Evolutionary conservation across 352 stramenopile genomes (phyloP), one percentile per base, ranked within the genome.

Genomic region (Globisporangium viniferum): DNA sequence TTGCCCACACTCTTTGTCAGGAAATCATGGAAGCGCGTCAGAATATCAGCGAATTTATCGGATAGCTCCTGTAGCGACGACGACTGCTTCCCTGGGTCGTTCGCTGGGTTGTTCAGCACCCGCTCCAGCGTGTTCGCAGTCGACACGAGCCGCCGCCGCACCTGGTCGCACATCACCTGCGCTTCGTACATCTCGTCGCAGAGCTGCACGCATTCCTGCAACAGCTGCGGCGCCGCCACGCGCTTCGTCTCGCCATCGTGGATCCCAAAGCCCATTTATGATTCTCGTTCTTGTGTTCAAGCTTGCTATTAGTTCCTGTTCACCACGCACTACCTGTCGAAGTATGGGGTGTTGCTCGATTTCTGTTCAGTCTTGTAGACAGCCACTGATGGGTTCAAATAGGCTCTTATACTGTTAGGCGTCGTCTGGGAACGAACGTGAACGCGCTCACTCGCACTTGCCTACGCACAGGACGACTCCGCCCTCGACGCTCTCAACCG

Each of bases 111-210:
- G 8, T 18, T 6, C n/a, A 20, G 10, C 14, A n/a, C 27, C 9
- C 20, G 46, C 46, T 27, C 62, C 6, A 68, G 20, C 2, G 14
- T n/a, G 0, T 29, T 59, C 2, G 54, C 36, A n/a, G 58, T 55
- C 22, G 63, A 46, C 27, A 15, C 39, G 41, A 68, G 20, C 6
- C 63, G 63, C 20, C 53, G 36, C 8, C 54, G 63, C n/a, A 68
- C 55, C 55, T 68, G 63, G 27, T 68, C 63, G 29, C 63, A 62
- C 63, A 68, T 48, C 14, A 56, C 53, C 41, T 68, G 63, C 27
- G 54, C 53, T 14, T 63, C 63, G 29, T 39, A 51, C 53, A 56
- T 61, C 18, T 55, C 54, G 15, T 61, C 39, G 39, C 39, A 62
- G 54, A 68, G 53, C 39, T 12, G 31, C 18, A 27, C 29, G 14